Percentiles rank a stretch among this genome's conserved stretches.
Conservation (phyloP, 495 filamentous ascomycete species). For the Hypoxylon lenormandii region DNA sequence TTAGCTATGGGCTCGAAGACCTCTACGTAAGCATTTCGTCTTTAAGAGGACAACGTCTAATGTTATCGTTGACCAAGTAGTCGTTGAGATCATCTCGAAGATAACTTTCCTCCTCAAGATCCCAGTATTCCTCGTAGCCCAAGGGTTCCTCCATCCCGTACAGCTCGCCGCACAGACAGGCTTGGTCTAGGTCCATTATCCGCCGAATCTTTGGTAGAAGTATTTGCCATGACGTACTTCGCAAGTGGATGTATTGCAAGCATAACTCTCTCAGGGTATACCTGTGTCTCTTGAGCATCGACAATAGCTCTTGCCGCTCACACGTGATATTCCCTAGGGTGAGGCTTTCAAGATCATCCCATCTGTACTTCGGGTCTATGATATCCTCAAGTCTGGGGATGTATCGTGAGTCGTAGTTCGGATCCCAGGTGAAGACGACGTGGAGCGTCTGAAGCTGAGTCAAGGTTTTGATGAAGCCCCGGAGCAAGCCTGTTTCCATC, state of each 20-base stretch:
- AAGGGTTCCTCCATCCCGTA: slow-evolving; percentile 15
- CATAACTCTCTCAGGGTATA: slow-evolving; percentile 21
- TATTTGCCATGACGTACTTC: slow-evolving; percentile 22
- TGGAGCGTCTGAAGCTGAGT: slow-evolving; percentile 19
- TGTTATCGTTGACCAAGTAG: slow-evolving; percentile 23
- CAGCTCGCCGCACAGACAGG: slow-evolving; percentile 30
- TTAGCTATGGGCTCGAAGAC: too few species aligned
- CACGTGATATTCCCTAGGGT: slow-evolving; percentile 27
- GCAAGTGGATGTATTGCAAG: slow-evolving; percentile 18
- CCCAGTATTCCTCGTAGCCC: slow-evolving; percentile 23
- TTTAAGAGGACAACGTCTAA: slow-evolving; percentile 23
- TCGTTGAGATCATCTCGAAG: slow-evolving; percentile 29
- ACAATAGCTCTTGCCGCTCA: slow-evolving; percentile 34
- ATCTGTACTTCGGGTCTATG: slow-evolving; percentile 29
- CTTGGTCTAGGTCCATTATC: slow-evolving; percentile 20
- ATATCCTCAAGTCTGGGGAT: slow-evolving; percentile 27
- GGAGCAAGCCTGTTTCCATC: slow-evolving; percentile 25
- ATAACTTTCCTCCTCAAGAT: neutral
- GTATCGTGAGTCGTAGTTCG: slow-evolving; percentile 9
- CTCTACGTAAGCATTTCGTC: too few species aligned
- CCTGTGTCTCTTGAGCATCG: slow-evolving; percentile 35
- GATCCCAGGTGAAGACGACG: slow-evolving; percentile 19
- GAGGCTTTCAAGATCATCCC: slow-evolving; percentile 30
- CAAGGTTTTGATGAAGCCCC: slow-evolving; percentile 32
- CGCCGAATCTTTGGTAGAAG: slow-evolving; percentile 33